These are phyloP conservation scores for Heritiera fomes DNA, from an alignment of 345 rosid genomes.

Conservation along the genomic window DNA sequence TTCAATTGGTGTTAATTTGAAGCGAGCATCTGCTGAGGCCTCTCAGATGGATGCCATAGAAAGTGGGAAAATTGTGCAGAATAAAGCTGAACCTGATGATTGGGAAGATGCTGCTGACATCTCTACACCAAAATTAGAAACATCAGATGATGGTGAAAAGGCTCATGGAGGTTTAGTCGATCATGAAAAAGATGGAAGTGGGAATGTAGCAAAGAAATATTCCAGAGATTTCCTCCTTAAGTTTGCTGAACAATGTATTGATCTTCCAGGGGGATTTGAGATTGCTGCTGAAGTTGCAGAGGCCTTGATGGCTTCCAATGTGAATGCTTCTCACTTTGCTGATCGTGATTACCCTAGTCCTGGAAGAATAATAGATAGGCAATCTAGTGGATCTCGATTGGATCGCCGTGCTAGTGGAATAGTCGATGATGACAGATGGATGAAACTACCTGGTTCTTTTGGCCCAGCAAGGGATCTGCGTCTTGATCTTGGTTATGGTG, in stretches of 20 bases:
- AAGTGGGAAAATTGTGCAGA: conserved; percentile 36
- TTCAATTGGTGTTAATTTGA: conserved; percentile 34
- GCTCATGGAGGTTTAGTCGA: conserved; percentile 32
- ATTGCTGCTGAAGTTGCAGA: conserved; percentile 51
- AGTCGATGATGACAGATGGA: conserved; percentile 72
- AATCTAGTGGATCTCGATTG: conserved; percentile 53
- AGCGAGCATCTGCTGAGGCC: conserved; percentile 36
- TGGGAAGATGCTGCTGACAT: conserved; percentile 98
- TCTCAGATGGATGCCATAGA: conserved; percentile 30
- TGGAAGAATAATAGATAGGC: conserved; percentile 69
- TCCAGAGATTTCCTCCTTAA: conserved; percentile 91
- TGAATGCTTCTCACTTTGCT: conserved; percentile 41
- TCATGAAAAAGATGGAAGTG: conserved; percentile 40
- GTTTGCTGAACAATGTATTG: conserved; percentile 64
- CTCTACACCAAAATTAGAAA: conserved; percentile 75
- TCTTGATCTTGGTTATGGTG: conserved; percentile 47
- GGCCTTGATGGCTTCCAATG: conserved; percentile 37
- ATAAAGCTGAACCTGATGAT: conserved; percentile 80
- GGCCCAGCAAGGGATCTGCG: conserved; percentile 55
- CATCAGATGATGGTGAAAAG: conserved; percentile 35
- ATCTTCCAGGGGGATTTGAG: conserved; percentile 68
- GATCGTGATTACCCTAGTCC: conserved; percentile 62
- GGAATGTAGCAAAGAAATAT: conserved; percentile 62
- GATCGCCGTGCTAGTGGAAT: conserved; percentile 73
- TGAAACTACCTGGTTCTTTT: conserved; percentile 46